phyloP scores from a whole-genome alignment of 306 rosid genomes.

The Hippophae rhamnoides region DNA sequence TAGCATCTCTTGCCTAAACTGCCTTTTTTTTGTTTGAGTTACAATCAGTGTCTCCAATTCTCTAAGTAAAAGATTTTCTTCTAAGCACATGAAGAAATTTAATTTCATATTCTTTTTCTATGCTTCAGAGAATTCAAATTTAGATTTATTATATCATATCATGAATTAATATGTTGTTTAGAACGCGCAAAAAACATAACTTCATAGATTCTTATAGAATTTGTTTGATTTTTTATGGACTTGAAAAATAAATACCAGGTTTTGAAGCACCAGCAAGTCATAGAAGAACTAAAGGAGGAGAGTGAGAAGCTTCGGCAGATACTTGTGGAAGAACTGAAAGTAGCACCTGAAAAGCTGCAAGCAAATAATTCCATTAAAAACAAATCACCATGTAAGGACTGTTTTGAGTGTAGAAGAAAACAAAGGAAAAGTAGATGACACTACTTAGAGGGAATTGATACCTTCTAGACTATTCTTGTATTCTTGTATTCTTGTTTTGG shows the following conservation, averaged over 20 bases:
- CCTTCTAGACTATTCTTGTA: not conserved
- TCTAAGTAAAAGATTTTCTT: too few relatives aligned
- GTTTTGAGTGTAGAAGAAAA: slow-evolving; percentile 83
- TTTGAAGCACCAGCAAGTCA: slow-evolving; percentile 75
- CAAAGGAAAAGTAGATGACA: slow-evolving; percentile 41
- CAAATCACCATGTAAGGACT: slow-evolving; percentile 44
- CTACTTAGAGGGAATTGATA: not conserved
- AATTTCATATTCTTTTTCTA: too few relatives aligned
- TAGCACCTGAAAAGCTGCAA: slow-evolving; percentile 61
- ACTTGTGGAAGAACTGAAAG: slow-evolving; percentile 69
- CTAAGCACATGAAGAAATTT: too few relatives aligned
- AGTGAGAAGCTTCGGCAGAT: slow-evolving; percentile 72
- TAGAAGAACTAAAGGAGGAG: slow-evolving; percentile 80
- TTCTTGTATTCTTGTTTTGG: slow-evolving; percentile 10
- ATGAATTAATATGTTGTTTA: too few relatives aligned
- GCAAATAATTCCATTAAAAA: slow-evolving; percentile 41
- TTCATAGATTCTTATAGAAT: not conserved
- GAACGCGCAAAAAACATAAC: too few relatives aligned
- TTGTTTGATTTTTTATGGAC: not conserved
- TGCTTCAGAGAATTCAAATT: too few relatives aligned
- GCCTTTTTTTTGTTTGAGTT: too few relatives aligned
- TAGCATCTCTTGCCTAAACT: too few relatives aligned
- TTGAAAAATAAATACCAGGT: slow-evolving; percentile 37
- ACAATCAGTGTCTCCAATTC: too few relatives aligned
- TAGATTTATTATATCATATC: too few relatives aligned